Base-by-base conservation (phyloP, 2,329 filamentous ascomycete species). In the Beauveria medogensis region DNA sequence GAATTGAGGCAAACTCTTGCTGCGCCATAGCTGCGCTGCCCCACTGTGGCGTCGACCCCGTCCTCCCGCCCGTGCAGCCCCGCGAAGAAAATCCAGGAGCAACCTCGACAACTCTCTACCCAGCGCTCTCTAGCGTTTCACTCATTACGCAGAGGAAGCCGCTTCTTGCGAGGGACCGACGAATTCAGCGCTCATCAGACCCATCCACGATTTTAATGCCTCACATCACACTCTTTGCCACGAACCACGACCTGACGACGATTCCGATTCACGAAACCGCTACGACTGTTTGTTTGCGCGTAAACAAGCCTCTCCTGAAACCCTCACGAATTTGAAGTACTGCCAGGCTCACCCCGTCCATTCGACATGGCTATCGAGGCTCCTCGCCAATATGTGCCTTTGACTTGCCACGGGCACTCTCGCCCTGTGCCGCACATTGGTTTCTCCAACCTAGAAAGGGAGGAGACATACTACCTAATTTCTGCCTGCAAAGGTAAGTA, bases 381-480 rank as follows among this genome's bases (percentile, higher is more conserved):
- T 14, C 67, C 73, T 63, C 78, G 81, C 58, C 81, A 83, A 73
- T 91, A 92, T 62, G 91, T 96, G 59, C 92, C 92, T 61, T 78
- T 97, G 73, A 97, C 92, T 66, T 97, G 92, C 75, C 92, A 97
- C 74, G 92, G 92, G 64, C 92, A 97, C 74, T 96, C 92, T 57
- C 86, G 92, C 63, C 92, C 92, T 1, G 92, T 97, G 58, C 91
- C 92, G 7, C 92, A 97, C 74, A 84, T 96, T 69, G 89, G 86
- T 73, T 97, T 97, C 77, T 97, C 92, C 26, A 85, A 88, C 14
- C 81, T 92, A 16, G 85, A 92, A 65, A 88, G 91, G 70, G 88
- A 92, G 66, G 90, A 91, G 65, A 84, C 88, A 65, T 97, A 94
- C 76, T 96, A 94, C 73, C 82, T 97, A 70, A 92, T 97, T 65